These are phyloP conservation scores for Stagonosporopsis chrysanthemi DNA, from an alignment of 2,329 filamentous ascomycete genomes.

Conservation along the genomic window DNA sequence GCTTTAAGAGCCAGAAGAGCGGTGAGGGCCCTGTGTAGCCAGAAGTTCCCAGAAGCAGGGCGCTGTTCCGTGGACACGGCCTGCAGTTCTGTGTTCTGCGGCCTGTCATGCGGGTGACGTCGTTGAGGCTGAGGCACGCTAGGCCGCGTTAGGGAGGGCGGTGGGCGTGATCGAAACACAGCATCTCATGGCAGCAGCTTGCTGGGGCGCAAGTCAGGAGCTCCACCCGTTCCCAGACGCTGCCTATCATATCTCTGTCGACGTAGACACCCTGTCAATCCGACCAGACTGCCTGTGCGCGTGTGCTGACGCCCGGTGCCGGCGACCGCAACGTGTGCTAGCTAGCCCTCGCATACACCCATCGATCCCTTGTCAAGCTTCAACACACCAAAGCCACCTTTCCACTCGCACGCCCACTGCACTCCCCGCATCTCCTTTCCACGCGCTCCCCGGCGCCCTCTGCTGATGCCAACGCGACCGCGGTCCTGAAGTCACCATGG, in stretches of 20 bases:
- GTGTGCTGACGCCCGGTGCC: slow-evolving; percentile 9
- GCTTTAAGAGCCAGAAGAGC: slow-evolving; percentile 14
- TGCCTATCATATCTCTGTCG: neutral
- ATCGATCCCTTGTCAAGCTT: slow-evolving; percentile 17
- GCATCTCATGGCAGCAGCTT: slow-evolving; percentile 3
- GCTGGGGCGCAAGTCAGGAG: slow-evolving; percentile 16
- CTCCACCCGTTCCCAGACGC: slow-evolving; percentile 7
- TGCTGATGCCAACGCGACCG: slow-evolving; percentile 38
- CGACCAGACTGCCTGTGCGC: slow-evolving; percentile 7
- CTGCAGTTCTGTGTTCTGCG: slow-evolving; percentile 4
- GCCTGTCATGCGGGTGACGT: slow-evolving; percentile 12
- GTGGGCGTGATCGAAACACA: neutral
- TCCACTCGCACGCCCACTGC: slow-evolving; percentile 6
- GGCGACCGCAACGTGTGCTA: slow-evolving; percentile 32
- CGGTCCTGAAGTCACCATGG: slow-evolving; percentile 46
- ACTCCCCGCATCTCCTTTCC: slow-evolving; percentile 16
- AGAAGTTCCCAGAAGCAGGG: slow-evolving; percentile 12
- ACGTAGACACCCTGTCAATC: neutral
- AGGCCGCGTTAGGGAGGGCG: slow-evolving; percentile 9
- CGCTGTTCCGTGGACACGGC: slow-evolving; percentile 16
- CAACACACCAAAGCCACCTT: slow-evolving; percentile 21
- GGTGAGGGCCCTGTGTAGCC: slow-evolving; percentile 12
- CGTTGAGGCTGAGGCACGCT: slow-evolving; percentile 7
- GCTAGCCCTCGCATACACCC: slow-evolving; percentile 5
- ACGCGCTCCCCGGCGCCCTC: slow-evolving; percentile 11